Percentiles rank a stretch among this genome's conserved stretches.
Conservation (phyloP, 2,329 filamentous ascomycete species). For the Microascus cirrosus region DNA sequence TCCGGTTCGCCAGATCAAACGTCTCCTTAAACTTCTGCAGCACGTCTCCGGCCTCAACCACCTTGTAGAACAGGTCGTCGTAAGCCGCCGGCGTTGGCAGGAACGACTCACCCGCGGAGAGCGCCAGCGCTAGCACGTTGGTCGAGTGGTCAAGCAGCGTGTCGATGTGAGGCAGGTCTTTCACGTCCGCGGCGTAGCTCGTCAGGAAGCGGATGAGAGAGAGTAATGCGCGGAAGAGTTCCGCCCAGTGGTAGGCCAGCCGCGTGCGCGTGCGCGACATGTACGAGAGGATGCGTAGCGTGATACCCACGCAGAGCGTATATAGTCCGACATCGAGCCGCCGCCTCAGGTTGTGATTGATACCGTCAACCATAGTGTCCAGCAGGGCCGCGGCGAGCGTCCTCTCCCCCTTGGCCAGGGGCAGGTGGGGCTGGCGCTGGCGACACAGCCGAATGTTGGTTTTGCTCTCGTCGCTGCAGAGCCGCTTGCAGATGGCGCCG, state of each 20-base stretch:
- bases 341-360: conserved; percentile 86
- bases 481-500: conserved; percentile 64
- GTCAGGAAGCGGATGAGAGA: conserved; percentile 84
- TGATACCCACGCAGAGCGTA: conserved; percentile 67
- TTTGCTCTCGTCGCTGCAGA: conserved; percentile 72
- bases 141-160: conserved; percentile 67
- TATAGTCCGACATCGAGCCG: conserved; percentile 80
- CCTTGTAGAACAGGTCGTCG: conserved; percentile 96
- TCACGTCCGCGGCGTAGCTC: conserved; percentile 72
- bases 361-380: conserved; percentile 79
- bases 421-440: conserved; percentile 78
- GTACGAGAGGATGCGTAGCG: conserved; percentile 74
- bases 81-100: conserved; percentile 79
- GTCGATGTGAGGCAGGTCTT: conserved; percentile 55
- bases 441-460: conserved; percentile 72
- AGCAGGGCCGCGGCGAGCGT: conserved; percentile 66
- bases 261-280: conserved; percentile 74
- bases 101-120: conserved; percentile 83
- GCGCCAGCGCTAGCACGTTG: conserved; percentile 70
- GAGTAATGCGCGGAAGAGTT: conserved; percentile 82
- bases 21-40: conserved; percentile 72
- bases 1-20: conserved; percentile 49
- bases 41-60: conserved; percentile 82
- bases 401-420: conserved; percentile 60
- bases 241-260: conserved; percentile 84